Percentiles rank a stretch among this genome's conserved stretches.
Conservation (phyloP, 352 stramenopile genomes). For the Peronospora farinosa region DNA sequence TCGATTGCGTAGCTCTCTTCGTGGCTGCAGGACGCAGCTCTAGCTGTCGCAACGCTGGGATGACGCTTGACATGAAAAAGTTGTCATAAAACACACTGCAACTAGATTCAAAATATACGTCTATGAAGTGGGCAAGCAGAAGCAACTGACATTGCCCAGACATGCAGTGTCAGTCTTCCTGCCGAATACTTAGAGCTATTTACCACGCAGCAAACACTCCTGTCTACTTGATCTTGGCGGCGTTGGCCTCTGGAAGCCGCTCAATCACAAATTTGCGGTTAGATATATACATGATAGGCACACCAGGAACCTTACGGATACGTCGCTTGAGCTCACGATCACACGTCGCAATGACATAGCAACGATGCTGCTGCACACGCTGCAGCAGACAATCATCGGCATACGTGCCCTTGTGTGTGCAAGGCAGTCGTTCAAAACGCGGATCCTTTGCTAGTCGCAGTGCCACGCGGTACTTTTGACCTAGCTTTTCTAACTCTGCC, state of each 20-base stretch:
- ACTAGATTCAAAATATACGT: conserved; percentile 23
- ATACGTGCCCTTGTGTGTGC: conserved; percentile 98
- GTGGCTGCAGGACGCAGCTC: conserved; percentile 8
- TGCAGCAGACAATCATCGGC: conserved; percentile 98
- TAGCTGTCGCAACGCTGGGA: neutral
- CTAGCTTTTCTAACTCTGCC: conserved; percentile 99
- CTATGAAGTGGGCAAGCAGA: conserved; percentile 19
- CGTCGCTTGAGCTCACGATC: conserved; percentile 98
- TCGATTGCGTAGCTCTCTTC: conserved; percentile 23
- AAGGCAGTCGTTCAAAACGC: conserved; percentile 96
- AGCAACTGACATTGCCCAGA: conserved; percentile 1
- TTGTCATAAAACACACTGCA: neutral
- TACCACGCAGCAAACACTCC: conserved; percentile 1
- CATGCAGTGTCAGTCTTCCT: conserved; percentile 3
- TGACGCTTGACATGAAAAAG: neutral
- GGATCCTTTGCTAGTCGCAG: conserved; percentile 95
- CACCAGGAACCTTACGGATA: conserved; percentile 98
- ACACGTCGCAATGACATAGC: conserved; percentile 99
- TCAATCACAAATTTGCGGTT: conserved; percentile 99
- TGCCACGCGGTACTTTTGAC: conserved; percentile 95
- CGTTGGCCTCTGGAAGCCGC: conserved; percentile 96
- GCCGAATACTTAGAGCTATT: conserved; percentile 21
- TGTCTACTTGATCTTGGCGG: conserved; percentile 81
- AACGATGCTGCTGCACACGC: conserved; percentile 91
- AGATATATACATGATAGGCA: conserved; percentile 99